Conservation (phyloP, 345 rosid genomes). For the Mangifera indica region DNA sequence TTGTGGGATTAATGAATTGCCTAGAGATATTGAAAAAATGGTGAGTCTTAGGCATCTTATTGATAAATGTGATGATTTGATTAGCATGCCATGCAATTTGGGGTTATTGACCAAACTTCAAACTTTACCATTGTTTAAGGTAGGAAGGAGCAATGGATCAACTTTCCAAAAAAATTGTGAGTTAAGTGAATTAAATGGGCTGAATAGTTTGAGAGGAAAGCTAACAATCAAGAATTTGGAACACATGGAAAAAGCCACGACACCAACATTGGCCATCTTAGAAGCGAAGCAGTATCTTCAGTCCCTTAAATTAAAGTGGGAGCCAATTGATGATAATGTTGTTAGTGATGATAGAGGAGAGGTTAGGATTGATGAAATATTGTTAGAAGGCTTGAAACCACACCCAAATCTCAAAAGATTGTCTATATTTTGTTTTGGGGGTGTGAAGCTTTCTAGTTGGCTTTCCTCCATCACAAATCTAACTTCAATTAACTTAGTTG, state of each 20-base stretch:
- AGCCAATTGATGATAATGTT: too few species aligned
- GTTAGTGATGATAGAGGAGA: too few species aligned
- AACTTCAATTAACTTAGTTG: background rate
- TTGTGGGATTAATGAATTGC: slow-evolving; percentile 15
- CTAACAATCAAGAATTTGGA: background rate
- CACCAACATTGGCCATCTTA: slow-evolving; percentile 15
- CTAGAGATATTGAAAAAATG: background rate
- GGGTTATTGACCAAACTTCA: slow-evolving; percentile 12
- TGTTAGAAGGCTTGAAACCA: slow-evolving; percentile 5
- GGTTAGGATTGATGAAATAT: background rate
- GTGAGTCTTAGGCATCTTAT: slow-evolving; percentile 15
- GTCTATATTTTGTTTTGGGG: background rate
- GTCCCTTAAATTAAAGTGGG: background rate
- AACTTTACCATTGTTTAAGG: slow-evolving; percentile 11
- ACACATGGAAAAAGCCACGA: background rate
- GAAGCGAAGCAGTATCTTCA: slow-evolving; percentile 9
- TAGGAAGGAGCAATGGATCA: background rate
- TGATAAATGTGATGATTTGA: background rate
- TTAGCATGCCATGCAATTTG: background rate
- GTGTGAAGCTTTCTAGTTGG: background rate
- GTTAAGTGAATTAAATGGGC: slow-evolving; percentile 2
- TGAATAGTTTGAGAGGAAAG: slow-evolving; percentile 20
- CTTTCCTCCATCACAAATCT: background rate
- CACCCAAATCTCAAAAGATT: background rate
- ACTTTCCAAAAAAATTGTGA: background rate